Percentiles rank a stretch among this genome's conserved stretches.
Conservation (phyloP, 1,284 basidiomycete genomes). For the Lentinula novae-zelandiae region DNA sequence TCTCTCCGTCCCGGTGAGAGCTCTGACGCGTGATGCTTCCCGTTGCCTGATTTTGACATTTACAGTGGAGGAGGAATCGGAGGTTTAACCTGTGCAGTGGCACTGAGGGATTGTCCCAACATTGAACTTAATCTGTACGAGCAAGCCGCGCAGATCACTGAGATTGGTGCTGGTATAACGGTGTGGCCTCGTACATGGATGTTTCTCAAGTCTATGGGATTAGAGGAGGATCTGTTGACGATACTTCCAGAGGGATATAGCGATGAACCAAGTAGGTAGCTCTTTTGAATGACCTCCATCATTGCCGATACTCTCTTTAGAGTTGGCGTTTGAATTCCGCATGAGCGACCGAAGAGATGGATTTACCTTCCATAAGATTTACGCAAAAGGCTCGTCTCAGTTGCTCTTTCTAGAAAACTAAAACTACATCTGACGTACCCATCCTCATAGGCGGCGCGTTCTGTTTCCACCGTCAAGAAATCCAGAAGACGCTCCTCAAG, state of each 20-base stretch:
- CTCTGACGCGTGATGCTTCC: background rate
- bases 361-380: constrained; percentile 4
- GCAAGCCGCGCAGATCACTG: constrained; percentile 18
- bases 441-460: constrained; percentile 34
- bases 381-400: constrained; percentile 2
- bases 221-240: constrained; percentile 18
- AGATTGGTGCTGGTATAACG: constrained; percentile 25
- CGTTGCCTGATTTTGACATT: background rate
- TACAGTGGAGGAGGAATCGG: constrained; percentile 25
- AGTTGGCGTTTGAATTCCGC: constrained; percentile 5
- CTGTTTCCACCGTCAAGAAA: constrained; percentile 41
- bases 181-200: constrained; percentile 25
- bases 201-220: constrained; percentile 19
- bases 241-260: constrained; percentile 17
- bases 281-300: background rate
- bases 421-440: too few species aligned
- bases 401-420: too few species aligned
- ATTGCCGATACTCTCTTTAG: background rate
- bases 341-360: constrained; percentile 6
- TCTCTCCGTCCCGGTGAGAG: background rate
- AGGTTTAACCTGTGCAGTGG: constrained; percentile 21
- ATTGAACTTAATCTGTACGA: constrained; percentile 22
- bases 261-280: constrained; percentile 18
- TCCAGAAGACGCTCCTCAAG: constrained; percentile 35
- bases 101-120: constrained; percentile 15